Conservation (phyloP, 2,329 filamentous ascomycete species). For the Aureobasidium sp. region DNA sequence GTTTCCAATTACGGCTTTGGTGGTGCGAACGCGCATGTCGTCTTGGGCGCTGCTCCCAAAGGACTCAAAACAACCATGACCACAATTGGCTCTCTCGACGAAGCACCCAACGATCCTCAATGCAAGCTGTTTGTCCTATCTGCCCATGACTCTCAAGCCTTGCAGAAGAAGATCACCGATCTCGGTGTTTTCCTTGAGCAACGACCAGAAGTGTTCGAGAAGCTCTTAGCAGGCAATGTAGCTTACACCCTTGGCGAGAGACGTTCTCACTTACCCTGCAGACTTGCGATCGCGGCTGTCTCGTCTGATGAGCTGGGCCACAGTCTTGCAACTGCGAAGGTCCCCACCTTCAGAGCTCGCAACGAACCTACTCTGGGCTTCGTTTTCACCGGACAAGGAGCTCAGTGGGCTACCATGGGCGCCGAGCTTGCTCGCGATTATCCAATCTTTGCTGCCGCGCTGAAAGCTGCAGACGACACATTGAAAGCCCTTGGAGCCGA, state of each 20-base stretch:
- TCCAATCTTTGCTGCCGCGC: not conserved
- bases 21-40: constrained; percentile 24
- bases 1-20: constrained; percentile 25
- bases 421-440: constrained; percentile 9
- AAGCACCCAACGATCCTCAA: not conserved
- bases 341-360: constrained; percentile 3
- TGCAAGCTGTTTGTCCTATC: constrained; percentile 5
- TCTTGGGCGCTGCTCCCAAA: constrained; percentile 5
- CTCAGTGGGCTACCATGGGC: constrained; percentile 29
- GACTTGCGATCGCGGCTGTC: not conserved
- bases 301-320: constrained; percentile 4
- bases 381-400: constrained; percentile 33
- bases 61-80: not conserved
- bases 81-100: not conserved
- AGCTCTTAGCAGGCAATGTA: constrained; percentile 1
- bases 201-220: constrained; percentile 4
- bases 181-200: constrained; percentile 3
- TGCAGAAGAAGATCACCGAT: constrained; percentile 8
- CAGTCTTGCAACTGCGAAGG: not conserved
- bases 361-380: not conserved
- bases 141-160: not conserved
- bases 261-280: constrained; percentile 1
- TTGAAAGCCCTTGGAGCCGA: not conserved
- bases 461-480: not conserved
- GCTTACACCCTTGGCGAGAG: constrained; percentile 2